Evolutionary conservation across 345 rosid species (phyloP).

Genomic region (Linum tenue): DNA sequence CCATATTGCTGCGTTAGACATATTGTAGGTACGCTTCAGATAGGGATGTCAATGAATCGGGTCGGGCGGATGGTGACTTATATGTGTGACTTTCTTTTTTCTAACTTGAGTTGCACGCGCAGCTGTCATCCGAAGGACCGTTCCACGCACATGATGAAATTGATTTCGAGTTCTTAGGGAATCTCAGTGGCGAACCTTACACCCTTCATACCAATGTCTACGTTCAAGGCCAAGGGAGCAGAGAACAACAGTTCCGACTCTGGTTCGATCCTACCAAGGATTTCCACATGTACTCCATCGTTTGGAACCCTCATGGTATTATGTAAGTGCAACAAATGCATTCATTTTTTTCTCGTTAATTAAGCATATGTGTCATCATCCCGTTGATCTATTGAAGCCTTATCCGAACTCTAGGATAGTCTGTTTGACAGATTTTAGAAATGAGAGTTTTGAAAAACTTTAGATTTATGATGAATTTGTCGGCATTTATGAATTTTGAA

Average conservation of each 20-base stretch:
- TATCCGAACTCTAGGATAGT: no score
- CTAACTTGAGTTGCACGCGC: background rate
- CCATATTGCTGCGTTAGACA: no score
- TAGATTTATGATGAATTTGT: no score
- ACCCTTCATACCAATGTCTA: slow-evolving; percentile 11
- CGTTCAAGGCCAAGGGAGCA: slow-evolving; percentile 7
- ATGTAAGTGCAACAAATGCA: slow-evolving; percentile 5
- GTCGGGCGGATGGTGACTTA: background rate
- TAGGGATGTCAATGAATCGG: background rate
- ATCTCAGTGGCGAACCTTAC: slow-evolving; percentile 7
- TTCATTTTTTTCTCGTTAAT: background rate
- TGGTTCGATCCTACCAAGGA: slow-evolving; percentile 15
- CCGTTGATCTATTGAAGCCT: no score
- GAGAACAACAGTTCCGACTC: slow-evolving; percentile 8
- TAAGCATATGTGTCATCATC: no score
- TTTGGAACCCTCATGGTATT: slow-evolving; percentile 14
- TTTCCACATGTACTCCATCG: slow-evolving; percentile 6
- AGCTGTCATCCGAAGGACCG: slow-evolving; percentile 21
- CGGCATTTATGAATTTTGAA: no score
- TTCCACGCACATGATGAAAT: slow-evolving; percentile 13
- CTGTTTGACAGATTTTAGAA: no score
- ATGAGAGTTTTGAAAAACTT: no score
- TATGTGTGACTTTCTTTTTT: background rate
- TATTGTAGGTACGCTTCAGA: no score
- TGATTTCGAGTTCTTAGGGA: slow-evolving; percentile 15